Evolutionary conservation across 305 asterid genomes (phyloP), one percentile per base, ranked within the genome.

Genomic region (Fraxinus nigra): DNA sequence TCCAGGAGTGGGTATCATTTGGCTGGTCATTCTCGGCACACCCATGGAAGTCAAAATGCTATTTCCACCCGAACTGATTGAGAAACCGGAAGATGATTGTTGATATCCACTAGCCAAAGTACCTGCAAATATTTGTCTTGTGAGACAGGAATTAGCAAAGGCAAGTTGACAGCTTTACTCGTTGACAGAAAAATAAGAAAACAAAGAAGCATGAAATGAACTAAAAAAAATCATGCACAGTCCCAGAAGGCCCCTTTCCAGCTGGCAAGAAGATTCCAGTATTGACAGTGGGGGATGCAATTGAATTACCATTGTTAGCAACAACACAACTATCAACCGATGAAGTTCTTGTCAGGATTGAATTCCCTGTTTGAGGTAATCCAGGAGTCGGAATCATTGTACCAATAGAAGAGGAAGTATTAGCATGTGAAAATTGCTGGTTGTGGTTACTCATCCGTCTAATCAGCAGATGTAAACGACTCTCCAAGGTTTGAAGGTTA

Each of bases 371-470:
- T 88, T 91, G 99, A 77, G 92, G 89, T 90, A 95, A 82, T 76
- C 99, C 98, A 82, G 99, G 98, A 76, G 99, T 93, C 82, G 99
- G 99, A 84, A 97, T 97, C 99, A 97, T 97, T 59, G 98, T 89
- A 83, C 98, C 93, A 84, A 89, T 79, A 75, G 98, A 87, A 72
- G 94, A 84, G 74, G 98, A 93, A 22, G 98, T 84, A 92, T 83
- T 92, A 78, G 87, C 90, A 80, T 92, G 97, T 67, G 94, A 85
- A 83, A 86, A 88, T 84, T 91, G 97, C 80, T 91, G 95, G 79
- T 80, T 88, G 67, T 91, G 94, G 87, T 87, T 92, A 82, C 84
- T 88, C 91, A 84, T 79, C 59, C 92, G 89, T 83, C 83, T 90
- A 67, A 87, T 90, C 78, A 92, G 84, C 86, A 38, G 69, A 69